Base-by-base conservation (phyloP, 2,329 filamentous ascomycete genomes). In the Diaporthe capsici region DNA sequence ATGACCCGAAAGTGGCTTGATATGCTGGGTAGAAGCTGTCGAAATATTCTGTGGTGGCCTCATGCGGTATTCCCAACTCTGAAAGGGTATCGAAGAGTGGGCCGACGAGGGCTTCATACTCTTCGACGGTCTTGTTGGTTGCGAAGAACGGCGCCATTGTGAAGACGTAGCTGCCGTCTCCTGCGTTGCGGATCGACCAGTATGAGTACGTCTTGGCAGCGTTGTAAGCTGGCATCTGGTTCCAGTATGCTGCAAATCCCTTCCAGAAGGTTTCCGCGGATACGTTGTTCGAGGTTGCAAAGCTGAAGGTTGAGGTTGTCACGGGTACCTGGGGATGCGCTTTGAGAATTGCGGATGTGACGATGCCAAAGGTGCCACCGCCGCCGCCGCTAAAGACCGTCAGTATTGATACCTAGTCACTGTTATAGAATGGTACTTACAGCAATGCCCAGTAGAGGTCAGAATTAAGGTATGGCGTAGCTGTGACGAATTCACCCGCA, bases 211-310 rank as follows among this genome's bases (percentile, higher is more conserved):
- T 76, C 89, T 88, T 22, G 88, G 84, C 75, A 90, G 85, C 3
- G 80, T 81, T 1, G 79, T 75, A 60, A 81, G 80, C 25, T 91
- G 93, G 76, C 47, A 83, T 80, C 25, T 90, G 93, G 82, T 87
- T 86, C 53, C 90, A 85, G 39, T 83, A 83, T 34, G 82, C 80
- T 74, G 85, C 81, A 28, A 92, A 83, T 1, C 85, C 87, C 60
- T 84, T 79, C 79, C 87, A 92, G 82, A 88, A 92, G 0, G 90
- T 7, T 90, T 93, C 28, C 73, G 84, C 86, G 65, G 87, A 80
- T 60, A 87, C 82, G 72, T 85, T 84, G 73, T 90, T 81, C 78
- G 88, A 84, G 73, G 90, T 73, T 78, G 88, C 79, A 73, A 81
- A 80, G 13, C 77, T 77, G 31, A 81, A 76, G 17, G 80, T 79